Conservation (phyloP, 2,329 filamentous ascomycete species). For the Diaporthe batatas region DNA sequence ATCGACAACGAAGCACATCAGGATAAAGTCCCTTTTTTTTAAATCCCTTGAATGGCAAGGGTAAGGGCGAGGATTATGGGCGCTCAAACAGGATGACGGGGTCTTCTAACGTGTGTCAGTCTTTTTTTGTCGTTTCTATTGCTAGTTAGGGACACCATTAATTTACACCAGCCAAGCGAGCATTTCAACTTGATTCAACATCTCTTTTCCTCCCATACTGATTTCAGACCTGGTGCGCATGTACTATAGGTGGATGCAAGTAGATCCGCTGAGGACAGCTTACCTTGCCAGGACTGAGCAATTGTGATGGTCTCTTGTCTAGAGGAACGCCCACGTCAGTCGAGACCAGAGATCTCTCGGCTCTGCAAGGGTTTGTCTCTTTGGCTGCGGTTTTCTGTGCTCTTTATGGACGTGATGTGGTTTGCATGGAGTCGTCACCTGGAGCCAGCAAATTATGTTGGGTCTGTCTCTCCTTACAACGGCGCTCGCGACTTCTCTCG, state of each 20-base stretch:
- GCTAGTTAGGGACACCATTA: constrained; percentile 30
- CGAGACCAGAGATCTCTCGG: accelerated
- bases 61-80: background rate
- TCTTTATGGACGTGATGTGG: too few relatives aligned
- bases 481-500: background rate
- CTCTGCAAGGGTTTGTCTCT: background rate
- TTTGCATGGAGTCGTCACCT: background rate
- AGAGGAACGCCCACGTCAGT: too few relatives aligned
- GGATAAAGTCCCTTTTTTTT: background rate
- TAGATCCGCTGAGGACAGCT: too few relatives aligned
- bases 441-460: background rate
- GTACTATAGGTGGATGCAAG: background rate
- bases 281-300: background rate
- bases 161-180: constrained; percentile 24
- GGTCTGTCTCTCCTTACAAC: background rate
- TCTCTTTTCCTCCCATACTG: too few relatives aligned
- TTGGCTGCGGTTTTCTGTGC: background rate
- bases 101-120: constrained; percentile 30
- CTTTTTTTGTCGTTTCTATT: constrained; percentile 16
- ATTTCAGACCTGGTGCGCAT: background rate
- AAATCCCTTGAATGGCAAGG: background rate
- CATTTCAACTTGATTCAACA: background rate
- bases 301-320: background rate
- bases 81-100: constrained; percentile 17
- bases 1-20: constrained; percentile 27